Evolutionary conservation across 345 rosid species (phyloP).

Genomic region (Carallia brachiata): DNA sequence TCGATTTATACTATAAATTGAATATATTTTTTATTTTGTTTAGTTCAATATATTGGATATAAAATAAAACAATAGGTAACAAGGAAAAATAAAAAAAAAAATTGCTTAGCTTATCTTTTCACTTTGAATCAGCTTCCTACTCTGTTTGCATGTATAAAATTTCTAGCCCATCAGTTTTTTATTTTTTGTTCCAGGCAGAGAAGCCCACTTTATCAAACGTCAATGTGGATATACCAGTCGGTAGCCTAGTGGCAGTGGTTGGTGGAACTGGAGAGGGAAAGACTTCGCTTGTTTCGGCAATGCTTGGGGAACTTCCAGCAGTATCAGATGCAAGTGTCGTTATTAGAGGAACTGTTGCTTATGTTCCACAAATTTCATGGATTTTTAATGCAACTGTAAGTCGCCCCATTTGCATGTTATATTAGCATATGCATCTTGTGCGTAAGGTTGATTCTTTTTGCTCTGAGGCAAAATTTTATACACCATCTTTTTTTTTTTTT

Average conservation of each 20-base stretch:
- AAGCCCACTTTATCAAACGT: conserved; percentile 80
- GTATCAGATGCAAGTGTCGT: conserved; percentile 57
- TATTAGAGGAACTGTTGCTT: conserved; percentile 83
- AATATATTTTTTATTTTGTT: background rate
- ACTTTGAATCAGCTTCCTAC: too few species aligned
- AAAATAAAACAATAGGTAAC: too few species aligned
- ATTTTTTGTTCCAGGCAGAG: conserved; percentile 61
- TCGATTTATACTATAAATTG: too few species aligned
- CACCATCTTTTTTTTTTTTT: too few species aligned
- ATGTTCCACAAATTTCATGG: conserved; percentile 99
- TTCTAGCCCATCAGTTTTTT: conserved; percentile 15
- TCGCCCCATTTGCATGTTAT: conserved; percentile 8
- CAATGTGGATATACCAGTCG: conserved; percentile 80
- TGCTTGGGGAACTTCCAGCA: conserved; percentile 98
- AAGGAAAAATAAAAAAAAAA: background rate
- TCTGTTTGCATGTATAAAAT: background rate
- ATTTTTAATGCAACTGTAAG: conserved; percentile 97
- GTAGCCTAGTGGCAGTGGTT: conserved; percentile 93
- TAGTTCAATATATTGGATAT: too few species aligned
- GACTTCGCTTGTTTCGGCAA: conserved; percentile 90
- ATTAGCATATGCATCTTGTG: too few species aligned
- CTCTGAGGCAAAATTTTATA: background rate
- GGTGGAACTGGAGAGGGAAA: conserved; percentile 99
- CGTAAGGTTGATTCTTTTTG: too few species aligned
- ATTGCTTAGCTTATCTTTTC: too few species aligned